Evolutionary conservation across 768 basidiomycete species (phyloP).

Genomic region (Macrolepiota dolichaula): DNA sequence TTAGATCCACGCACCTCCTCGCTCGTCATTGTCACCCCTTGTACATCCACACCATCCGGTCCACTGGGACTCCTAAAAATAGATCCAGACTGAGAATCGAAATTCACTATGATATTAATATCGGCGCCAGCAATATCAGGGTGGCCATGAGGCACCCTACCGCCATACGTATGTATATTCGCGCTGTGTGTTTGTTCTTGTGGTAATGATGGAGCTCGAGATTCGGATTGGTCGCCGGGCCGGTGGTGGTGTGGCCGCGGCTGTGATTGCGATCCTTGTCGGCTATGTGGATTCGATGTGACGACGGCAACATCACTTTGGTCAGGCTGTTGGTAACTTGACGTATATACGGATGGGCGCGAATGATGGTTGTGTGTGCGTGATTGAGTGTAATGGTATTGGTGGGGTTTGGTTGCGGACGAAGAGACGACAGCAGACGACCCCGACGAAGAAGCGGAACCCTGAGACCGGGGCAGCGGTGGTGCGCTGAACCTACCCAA

Average conservation of each 20-base stretch:
- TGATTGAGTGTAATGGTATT: neutral
- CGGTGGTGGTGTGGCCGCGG: neutral
- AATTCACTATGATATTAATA: constrained; percentile 1
- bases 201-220: neutral
- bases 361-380: neutral
- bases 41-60: neutral
- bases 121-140: neutral
- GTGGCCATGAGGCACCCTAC: neutral
- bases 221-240: neutral
- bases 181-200: neutral
- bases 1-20: neutral
- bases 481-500: neutral
- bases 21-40: neutral
- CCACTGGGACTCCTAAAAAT: neutral
- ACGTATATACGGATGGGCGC: neutral
- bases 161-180: neutral
- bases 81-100: neutral
- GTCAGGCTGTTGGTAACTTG: neutral
- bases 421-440: neutral
- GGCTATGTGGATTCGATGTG: no score
- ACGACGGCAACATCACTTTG: neutral
- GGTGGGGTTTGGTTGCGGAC: neutral
- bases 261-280: neutral
- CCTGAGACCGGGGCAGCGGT: neutral
- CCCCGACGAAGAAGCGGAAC: neutral